A percentile compares a stretch with the other conserved stretches of the same genome.
Conservation (phyloP, 176 grass and related monocot genomes). For the Microstegium vimineum region DNA sequence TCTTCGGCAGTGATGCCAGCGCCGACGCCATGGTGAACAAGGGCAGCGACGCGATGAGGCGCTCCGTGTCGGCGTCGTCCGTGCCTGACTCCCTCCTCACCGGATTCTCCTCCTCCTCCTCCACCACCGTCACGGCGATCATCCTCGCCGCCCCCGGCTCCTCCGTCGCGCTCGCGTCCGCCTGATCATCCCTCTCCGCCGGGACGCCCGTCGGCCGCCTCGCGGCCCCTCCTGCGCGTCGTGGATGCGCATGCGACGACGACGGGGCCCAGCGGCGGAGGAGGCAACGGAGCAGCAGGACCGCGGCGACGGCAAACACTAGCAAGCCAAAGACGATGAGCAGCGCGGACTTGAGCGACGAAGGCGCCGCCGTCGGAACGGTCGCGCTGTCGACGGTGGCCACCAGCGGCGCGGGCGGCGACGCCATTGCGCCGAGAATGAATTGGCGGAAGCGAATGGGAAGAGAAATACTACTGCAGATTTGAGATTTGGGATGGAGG, state of each 20-base stretch:
- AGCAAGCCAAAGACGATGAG: constrained; percentile 37
- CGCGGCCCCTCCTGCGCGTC: background rate
- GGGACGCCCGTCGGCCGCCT: background rate
- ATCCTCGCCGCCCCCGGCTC: background rate
- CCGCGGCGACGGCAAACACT: background rate
- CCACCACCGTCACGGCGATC: background rate
- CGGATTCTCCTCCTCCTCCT: background rate
- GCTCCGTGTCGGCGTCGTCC: constrained; percentile 30
- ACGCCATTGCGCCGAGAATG: constrained; percentile 12
- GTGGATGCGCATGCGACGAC: no score
- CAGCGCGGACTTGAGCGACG: constrained; percentile 49
- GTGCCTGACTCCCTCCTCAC: background rate
- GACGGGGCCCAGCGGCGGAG: constrained; percentile 36
- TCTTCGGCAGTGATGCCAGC: constrained; percentile 63
- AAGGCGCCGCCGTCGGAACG: constrained; percentile 10
- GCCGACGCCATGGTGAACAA: constrained; percentile 68
- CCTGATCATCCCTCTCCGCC: background rate
- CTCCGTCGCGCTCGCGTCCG: background rate
- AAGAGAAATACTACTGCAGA: no score
- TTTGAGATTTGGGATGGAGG: no score
- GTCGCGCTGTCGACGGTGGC: background rate
- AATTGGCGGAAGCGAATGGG: background rate
- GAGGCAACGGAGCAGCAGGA: constrained; percentile 59
- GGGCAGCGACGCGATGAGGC: constrained; percentile 71
- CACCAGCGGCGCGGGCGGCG: background rate